Evolutionary conservation across 805 yeast species (phyloP).

Genomic region (Candida tallmaniae): DNA sequence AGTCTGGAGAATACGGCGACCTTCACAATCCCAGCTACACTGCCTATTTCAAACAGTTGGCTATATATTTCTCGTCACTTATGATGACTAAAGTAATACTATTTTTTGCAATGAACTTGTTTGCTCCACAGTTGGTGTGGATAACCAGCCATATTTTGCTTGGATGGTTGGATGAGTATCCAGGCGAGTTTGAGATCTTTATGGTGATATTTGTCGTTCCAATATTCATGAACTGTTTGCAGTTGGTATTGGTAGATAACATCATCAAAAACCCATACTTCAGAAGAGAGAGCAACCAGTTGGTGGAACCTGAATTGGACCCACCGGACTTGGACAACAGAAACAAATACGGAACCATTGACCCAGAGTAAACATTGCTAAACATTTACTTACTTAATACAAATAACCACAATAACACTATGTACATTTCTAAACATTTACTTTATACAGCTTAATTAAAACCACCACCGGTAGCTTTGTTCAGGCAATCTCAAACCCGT

Average conservation of each 20-base stretch:
- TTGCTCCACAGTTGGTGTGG: conserved; percentile 50
- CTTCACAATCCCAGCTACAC: conserved; percentile 50
- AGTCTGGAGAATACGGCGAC: conserved; percentile 61
- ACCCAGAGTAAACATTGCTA: too few relatives aligned
- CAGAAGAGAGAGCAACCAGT: too few relatives aligned
- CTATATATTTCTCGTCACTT: conserved; percentile 60
- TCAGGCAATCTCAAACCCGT: conserved; percentile 58
- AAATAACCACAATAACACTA: too few relatives aligned
- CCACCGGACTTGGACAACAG: too few relatives aligned
- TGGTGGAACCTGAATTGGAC: too few relatives aligned
- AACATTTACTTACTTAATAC: too few relatives aligned
- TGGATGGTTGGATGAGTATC: conserved; percentile 79
- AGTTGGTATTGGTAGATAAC: conserved; percentile 67
- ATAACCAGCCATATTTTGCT: conserved; percentile 66
- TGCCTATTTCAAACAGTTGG: conserved; percentile 68
- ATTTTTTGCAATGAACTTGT: conserved; percentile 57
- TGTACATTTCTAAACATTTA: too few relatives aligned
- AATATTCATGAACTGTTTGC: conserved; percentile 66
- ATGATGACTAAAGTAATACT: conserved; percentile 63
- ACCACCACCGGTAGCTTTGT: too few relatives aligned
- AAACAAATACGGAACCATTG: too few relatives aligned
- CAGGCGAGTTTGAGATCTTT: conserved; percentile 72
- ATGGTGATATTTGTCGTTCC: conserved; percentile 85
- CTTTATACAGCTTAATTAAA: too few relatives aligned
- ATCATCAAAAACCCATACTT: conserved; percentile 45